Conservation (phyloP, 345 rosid genomes). For the Syzygium aqueum region DNA sequence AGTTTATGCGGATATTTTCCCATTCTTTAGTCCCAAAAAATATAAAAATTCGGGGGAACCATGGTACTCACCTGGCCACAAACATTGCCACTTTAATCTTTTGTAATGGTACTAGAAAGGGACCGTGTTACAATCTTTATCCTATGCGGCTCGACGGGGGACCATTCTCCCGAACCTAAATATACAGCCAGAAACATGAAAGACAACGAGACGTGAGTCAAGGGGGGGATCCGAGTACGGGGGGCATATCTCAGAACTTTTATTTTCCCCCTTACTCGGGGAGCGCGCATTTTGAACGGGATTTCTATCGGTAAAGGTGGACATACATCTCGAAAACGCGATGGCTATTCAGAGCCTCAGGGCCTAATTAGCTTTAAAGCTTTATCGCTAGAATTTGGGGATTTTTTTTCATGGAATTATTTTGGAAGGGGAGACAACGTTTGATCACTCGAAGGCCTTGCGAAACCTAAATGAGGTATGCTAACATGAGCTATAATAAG, state of each 20-base stretch:
- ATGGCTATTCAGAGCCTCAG: neutral
- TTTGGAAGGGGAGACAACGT: conserved; percentile 9
- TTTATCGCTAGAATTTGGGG: neutral
- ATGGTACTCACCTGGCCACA: conserved; percentile 5
- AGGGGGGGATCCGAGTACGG: neutral
- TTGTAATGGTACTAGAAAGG: neutral
- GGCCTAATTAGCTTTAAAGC: neutral
- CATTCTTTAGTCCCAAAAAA: neutral
- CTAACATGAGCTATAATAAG: neutral
- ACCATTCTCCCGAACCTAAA: neutral
- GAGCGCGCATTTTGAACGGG: neutral
- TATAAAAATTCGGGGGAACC: conserved; percentile 12
- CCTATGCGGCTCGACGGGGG: neutral
- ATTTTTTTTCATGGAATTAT: neutral
- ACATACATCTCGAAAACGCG: conserved; percentile 9
- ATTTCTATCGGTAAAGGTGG: neutral
- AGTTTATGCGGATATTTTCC: neutral
- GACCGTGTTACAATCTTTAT: conserved; percentile 1
- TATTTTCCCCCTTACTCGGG: neutral
- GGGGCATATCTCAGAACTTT: neutral
- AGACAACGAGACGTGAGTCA: neutral
- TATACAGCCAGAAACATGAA: neutral
- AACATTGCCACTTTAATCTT: neutral
- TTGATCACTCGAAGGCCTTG: neutral
- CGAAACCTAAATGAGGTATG: neutral